phyloP scores from a whole-genome alignment of 495 filamentous ascomycete genomes.

The Hyaloscypha hepaticicola region DNA sequence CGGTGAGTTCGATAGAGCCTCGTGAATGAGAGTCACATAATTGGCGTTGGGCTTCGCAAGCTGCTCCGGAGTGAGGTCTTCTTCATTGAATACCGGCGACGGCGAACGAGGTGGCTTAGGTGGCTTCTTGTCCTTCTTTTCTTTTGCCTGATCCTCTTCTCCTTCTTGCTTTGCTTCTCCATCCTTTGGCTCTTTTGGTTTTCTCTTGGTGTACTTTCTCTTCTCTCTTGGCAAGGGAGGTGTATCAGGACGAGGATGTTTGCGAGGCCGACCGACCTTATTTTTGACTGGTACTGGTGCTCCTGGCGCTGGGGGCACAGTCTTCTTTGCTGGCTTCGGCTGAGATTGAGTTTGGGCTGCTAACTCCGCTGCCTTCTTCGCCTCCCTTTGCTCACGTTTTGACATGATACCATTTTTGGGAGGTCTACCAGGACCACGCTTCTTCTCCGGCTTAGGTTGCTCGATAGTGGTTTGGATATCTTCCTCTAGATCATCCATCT shows the following conservation, averaged over 20 bases:
- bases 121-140: conserved; percentile 59
- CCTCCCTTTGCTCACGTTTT: conserved; percentile 70
- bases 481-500: conserved; percentile 42
- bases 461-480: conserved; percentile 31
- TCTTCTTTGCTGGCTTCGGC: neutral
- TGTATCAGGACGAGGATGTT: conserved; percentile 55
- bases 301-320: conserved; percentile 34
- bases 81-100: conserved; percentile 69
- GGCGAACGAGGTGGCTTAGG: conserved; percentile 65
- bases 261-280: conserved; percentile 60
- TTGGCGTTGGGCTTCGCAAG: conserved; percentile 81
- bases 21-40: conserved; percentile 89
- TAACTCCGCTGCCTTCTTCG: conserved; percentile 56
- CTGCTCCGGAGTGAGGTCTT: conserved; percentile 80
- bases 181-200: conserved; percentile 59
- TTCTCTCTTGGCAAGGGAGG: conserved; percentile 62
- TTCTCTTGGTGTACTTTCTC: conserved; percentile 76
- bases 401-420: conserved; percentile 94
- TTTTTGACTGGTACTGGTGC: conserved; percentile 51
- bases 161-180: conserved; percentile 44
- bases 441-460: conserved; percentile 46
- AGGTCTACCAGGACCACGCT: conserved; percentile 81
- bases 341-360: conserved; percentile 31
- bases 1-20: conserved; percentile 72
- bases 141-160: conserved; percentile 48